Percentiles rank a stretch among this genome's conserved stretches.
Conservation (phyloP, 257 asterid genomes). For the Petunia secreta region DNA sequence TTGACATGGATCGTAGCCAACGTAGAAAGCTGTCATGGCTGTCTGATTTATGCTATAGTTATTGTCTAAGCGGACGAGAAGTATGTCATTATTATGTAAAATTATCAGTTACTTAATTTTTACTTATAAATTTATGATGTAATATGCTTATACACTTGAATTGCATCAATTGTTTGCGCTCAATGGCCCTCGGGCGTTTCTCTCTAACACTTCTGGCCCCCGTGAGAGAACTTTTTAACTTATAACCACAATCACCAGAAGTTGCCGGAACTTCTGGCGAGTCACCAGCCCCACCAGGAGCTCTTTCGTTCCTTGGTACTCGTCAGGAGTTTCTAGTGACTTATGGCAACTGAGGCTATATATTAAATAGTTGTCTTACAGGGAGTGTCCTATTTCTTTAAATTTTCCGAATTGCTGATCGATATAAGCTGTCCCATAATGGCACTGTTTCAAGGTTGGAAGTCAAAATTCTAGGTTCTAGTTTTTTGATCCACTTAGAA, state of each 20-base stretch:
- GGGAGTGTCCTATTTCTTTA: too few relatives aligned
- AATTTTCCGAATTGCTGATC: too few relatives aligned
- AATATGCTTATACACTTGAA: background rate
- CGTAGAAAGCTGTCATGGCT: background rate
- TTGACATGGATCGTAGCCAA: background rate
- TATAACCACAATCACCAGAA: too few relatives aligned
- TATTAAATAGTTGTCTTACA: too few relatives aligned
- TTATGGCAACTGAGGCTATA: too few relatives aligned
- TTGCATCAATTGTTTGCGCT: background rate
- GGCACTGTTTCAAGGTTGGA: conserved; percentile 8
- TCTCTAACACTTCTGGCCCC: too few relatives aligned
- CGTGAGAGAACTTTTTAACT: too few relatives aligned
- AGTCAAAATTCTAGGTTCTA: conserved; percentile 1
- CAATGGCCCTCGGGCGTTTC: too few relatives aligned
- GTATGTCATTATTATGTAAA: background rate
- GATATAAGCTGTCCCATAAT: background rate
- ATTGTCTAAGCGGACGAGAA: background rate
- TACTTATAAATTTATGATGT: conserved; percentile 13
- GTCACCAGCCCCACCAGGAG: too few relatives aligned
- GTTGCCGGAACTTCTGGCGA: too few relatives aligned
- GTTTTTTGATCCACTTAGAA: background rate
- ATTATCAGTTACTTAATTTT: background rate
- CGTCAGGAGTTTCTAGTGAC: too few relatives aligned
- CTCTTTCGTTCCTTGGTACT: too few relatives aligned
- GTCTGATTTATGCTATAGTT: background rate